Evolutionary conservation across 208 protist species (phyloP).

Genomic region (Wallacemonas collosoma): DNA sequence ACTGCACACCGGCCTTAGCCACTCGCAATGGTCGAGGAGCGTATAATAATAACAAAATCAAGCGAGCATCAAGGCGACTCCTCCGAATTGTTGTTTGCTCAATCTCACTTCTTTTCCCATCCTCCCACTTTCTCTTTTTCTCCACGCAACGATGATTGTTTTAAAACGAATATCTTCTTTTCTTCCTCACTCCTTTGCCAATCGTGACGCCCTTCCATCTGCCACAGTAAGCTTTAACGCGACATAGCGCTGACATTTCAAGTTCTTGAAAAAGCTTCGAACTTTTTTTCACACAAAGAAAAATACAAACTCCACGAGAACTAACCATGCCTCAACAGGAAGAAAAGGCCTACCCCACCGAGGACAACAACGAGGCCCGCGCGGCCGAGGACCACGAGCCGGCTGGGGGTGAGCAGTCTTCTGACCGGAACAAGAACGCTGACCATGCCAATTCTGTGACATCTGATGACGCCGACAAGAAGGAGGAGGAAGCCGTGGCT

Average conservation of each 20-base stretch:
- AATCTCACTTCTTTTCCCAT: no score
- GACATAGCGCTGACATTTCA: slow-evolving; percentile 5
- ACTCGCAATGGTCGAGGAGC: no score
- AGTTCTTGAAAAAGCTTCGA: slow-evolving; percentile 6
- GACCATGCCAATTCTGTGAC: slow-evolving; percentile 19
- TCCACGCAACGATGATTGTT: not conserved
- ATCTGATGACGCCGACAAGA: slow-evolving; percentile 12
- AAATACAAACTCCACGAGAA: slow-evolving; percentile 12
- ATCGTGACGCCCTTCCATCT: not conserved
- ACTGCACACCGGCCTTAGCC: no score
- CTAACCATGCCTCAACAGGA: slow-evolving; percentile 20
- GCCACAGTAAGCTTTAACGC: slow-evolving; percentile 21
- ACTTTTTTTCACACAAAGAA: slow-evolving; percentile 25
- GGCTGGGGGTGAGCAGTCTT: slow-evolving; percentile 16
- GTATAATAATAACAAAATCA: no score
- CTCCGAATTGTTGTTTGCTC: no score
- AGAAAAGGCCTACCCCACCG: slow-evolving; percentile 30
- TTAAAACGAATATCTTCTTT: not conserved
- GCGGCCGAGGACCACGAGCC: slow-evolving; percentile 34
- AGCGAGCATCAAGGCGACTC: no score
- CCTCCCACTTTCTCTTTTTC: no score
- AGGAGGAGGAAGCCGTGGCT: slow-evolving; percentile 13
- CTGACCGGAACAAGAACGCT: slow-evolving; percentile 2
- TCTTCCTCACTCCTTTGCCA: not conserved
- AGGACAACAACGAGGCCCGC: slow-evolving; percentile 23